A percentile compares a stretch with the other conserved stretches of the same genome.
Evolutionary conservation across 495 filamentous ascomycete species (phyloP).

Genomic region (Cercophora scortea): DNA sequence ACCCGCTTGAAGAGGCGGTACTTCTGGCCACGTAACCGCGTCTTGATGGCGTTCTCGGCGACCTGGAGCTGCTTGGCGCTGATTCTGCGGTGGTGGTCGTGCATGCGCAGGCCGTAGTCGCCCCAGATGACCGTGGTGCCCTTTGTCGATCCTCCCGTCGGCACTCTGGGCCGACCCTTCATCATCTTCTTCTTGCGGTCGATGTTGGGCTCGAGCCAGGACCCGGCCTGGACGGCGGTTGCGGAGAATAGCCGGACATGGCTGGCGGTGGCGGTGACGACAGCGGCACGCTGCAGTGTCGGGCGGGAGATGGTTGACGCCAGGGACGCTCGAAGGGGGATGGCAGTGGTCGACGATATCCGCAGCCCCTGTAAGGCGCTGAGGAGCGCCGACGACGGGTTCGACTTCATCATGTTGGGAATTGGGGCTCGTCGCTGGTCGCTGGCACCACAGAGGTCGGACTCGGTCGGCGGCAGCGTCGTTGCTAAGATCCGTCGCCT

Average conservation of each 20-base stretch:
- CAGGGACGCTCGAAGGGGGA: slow-evolving; percentile 22
- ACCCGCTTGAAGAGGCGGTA: slow-evolving; percentile 89
- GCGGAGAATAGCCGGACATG: slow-evolving; percentile 64
- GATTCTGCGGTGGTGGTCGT: slow-evolving; percentile 85
- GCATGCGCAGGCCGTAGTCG: slow-evolving; percentile 91
- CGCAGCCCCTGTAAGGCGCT: slow-evolving; percentile 35
- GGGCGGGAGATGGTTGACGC: slow-evolving; percentile 14
- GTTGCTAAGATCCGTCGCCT: not conserved
- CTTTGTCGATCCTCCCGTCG: slow-evolving; percentile 81
- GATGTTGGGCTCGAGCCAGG: slow-evolving; percentile 76
- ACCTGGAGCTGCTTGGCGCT: slow-evolving; percentile 79
- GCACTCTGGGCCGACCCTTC: slow-evolving; percentile 81
- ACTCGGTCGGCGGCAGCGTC: not conserved
- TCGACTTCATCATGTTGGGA: slow-evolving; percentile 30
- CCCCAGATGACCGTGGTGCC: slow-evolving; percentile 96
- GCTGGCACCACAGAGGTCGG: not conserved
- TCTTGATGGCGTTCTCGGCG: slow-evolving; percentile 87
- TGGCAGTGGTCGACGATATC: slow-evolving; percentile 22
- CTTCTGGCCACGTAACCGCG: slow-evolving; percentile 79
- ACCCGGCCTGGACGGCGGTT: slow-evolving; percentile 49
- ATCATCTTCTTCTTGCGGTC: slow-evolving; percentile 74
- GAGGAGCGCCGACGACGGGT: slow-evolving; percentile 29
- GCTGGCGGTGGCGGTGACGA: slow-evolving; percentile 8
- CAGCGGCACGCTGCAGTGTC: not conserved
- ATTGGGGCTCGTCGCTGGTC: not conserved